phyloP scores from a whole-genome alignment of 345 rosid genomes.

The Leavenworthia alabamica region DNA sequence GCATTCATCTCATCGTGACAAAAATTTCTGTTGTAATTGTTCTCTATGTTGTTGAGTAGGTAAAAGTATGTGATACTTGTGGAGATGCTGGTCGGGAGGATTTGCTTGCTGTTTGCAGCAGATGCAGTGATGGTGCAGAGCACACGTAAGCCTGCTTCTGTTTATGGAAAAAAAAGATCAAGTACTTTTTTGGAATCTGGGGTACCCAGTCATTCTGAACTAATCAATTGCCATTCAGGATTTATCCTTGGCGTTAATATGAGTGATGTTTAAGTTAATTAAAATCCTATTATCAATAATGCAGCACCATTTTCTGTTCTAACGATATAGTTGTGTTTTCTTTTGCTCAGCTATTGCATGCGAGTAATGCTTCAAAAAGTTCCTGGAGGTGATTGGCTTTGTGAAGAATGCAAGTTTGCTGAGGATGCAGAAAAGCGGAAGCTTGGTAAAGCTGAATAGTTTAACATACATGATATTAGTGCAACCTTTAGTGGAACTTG shows the following conservation, averaged over 20 bases:
- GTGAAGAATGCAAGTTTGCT: conserved; percentile 83
- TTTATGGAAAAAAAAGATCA: background rate
- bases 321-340: conserved; percentile 12
- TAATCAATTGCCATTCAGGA: background rate
- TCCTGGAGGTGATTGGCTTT: conserved; percentile 90
- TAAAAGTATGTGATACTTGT: conserved; percentile 93
- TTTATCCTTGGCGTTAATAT: conserved; percentile 3
- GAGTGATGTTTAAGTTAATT: background rate
- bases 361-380: conserved; percentile 68
- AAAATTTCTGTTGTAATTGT: background rate
- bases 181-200: background rate
- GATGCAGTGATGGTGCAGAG: conserved; percentile 96
- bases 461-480: conserved; percentile 12
- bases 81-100: conserved; percentile 99
- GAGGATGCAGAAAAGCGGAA: conserved; percentile 58
- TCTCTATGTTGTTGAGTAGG: conserved; percentile 49
- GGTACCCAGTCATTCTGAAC: background rate
- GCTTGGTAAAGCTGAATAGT: conserved; percentile 42
- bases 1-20: background rate
- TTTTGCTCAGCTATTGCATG: conserved; percentile 83
- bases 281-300: background rate
- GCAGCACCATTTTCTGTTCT: background rate
- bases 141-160: conserved; percentile 65
- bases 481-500: background rate
- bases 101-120: conserved; percentile 83